Evolutionary conservation across 495 filamentous ascomycete species (phyloP).

Genomic region (Podospora fimiseda): DNA sequence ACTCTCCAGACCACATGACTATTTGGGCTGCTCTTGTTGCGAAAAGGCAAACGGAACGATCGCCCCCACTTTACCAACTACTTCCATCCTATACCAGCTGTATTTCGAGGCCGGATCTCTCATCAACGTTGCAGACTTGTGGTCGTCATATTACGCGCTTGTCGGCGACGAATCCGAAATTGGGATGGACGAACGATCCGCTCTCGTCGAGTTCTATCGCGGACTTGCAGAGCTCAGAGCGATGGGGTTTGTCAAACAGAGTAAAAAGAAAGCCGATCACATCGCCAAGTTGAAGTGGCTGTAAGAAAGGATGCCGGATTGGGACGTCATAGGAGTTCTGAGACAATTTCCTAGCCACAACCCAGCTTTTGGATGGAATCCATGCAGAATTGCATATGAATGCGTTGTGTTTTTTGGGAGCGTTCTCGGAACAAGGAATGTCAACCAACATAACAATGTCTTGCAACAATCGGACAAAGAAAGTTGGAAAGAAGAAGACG

Average conservation of each 20-base stretch:
- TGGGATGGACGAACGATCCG: slow-evolving; percentile 41
- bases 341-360: background rate
- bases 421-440: no score
- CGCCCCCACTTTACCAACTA: slow-evolving; percentile 63
- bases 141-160: slow-evolving; percentile 77
- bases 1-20: slow-evolving; percentile 74
- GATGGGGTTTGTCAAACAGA: slow-evolving; percentile 82
- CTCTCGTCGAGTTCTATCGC: slow-evolving; percentile 71
- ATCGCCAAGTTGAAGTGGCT: slow-evolving; percentile 65
- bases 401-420: no score
- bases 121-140: slow-evolving; percentile 84
- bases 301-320: slow-evolving; percentile 11
- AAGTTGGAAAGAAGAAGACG: background rate
- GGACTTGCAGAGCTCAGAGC: slow-evolving; percentile 75
- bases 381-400: background rate
- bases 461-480: slow-evolving; percentile 1
- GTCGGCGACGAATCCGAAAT: slow-evolving; percentile 53
- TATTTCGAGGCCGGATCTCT: slow-evolving; percentile 84
- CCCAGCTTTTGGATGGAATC: slow-evolving; percentile 5
- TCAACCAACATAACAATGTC: no score
- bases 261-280: slow-evolving; percentile 87
- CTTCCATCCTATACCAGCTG: slow-evolving; percentile 79
- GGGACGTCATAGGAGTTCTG: background rate
- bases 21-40: slow-evolving; percentile 72
- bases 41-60: slow-evolving; percentile 38